Base-by-base conservation (phyloP, 78 protist species). In the Guillardia theta region DNA sequence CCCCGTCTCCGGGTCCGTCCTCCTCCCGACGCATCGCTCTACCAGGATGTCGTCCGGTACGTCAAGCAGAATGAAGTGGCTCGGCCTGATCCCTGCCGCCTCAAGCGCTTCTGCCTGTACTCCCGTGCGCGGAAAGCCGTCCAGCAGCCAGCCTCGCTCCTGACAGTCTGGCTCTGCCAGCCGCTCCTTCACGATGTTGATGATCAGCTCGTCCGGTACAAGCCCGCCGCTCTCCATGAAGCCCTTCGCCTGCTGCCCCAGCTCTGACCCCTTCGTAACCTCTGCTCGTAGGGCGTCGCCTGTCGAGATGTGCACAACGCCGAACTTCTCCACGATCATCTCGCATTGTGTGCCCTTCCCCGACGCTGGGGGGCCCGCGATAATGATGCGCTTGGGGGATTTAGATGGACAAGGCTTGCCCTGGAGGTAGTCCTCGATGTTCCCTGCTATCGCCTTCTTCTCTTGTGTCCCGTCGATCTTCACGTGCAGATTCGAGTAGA, bases 271-370 rank as follows among this genome's bases (percentile, higher is more conserved):
- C 0, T 77, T 50, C 50, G 5, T n/a, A 4, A 92, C 94, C 21
- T 62, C 47, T n/a, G 76, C 93, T 21, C 98, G 95, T 58, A 97
- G 94, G 64, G 95, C 19, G 48, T 95, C 98, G 21, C 97, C 97
- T 0, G 95, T 94, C 22, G 94, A 46, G 27, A 97, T 93, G 94
- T 95, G 98, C 10, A 95, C 95, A 10, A 97, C 92, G 88, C 93
- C 92, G 78, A 44, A 95, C 47, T 53, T 15, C 88, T 88, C 15
- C 39, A 93, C 95, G 9, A 96, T 64, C n/a, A 10, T 37, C 36
- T 88, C 94, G 76, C 94, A 92, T 44, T 92, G 95, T 22, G 98
- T 95, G 62, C 97, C 98, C 87, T 97, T 97, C 50, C 98, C 98
- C 19, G 93, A 44, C 0, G 94, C 98, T 0, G 97, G 97, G 36